phyloP scores from a whole-genome alignment of 2,329 filamentous ascomycete species.

The Fusarium hostae region DNA sequence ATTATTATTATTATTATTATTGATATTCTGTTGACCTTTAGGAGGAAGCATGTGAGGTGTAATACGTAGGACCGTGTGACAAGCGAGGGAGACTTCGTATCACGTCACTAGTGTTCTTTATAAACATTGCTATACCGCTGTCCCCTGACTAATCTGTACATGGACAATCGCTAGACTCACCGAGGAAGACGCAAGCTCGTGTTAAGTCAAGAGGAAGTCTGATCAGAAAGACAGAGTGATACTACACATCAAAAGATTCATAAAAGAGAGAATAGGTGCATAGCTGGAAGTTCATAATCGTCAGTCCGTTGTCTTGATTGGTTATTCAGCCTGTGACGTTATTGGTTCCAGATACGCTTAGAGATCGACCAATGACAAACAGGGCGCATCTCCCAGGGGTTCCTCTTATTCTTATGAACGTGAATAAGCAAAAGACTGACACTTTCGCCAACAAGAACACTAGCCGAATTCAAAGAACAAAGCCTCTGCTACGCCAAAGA shows the following conservation, averaged over 20 bases:
- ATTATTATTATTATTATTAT: background rate
- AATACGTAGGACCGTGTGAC: background rate
- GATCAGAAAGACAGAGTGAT: background rate
- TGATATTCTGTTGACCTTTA: background rate
- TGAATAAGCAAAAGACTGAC: slow-evolving; percentile 19
- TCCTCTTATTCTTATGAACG: background rate
- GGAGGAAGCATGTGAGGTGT: too few relatives aligned
- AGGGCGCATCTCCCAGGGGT: slow-evolving; percentile 3
- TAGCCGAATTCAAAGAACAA: background rate
- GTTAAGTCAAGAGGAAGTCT: background rate
- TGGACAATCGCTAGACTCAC: background rate
- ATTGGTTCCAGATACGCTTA: background rate
- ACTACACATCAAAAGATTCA: background rate
- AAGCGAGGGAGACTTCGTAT: background rate
- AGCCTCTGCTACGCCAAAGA: background rate
- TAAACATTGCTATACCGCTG: background rate
- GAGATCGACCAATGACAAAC: slow-evolving; percentile 22
- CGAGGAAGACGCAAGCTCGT: background rate
- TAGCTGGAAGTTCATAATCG: background rate
- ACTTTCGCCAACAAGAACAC: background rate
- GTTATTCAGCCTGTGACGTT: background rate
- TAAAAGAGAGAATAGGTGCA: background rate
- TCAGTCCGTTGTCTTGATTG: background rate
- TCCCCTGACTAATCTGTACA: background rate
- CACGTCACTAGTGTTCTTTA: background rate